Evolutionary conservation across 306 rosid genomes (phyloP).

Genomic region (Vigna unguiculata): DNA sequence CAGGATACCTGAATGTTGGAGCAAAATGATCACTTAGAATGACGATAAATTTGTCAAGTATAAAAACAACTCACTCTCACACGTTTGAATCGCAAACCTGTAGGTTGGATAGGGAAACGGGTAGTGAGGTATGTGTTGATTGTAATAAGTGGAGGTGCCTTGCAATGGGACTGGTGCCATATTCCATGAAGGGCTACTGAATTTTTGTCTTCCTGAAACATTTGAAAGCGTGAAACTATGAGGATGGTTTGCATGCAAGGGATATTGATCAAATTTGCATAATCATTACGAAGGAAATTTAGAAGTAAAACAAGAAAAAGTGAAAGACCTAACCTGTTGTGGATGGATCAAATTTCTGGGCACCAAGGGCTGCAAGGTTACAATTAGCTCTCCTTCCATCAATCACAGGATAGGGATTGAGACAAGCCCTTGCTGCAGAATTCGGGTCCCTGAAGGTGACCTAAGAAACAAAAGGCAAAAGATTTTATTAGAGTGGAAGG

Average conservation of each 20-base stretch:
- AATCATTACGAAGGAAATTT: background rate
- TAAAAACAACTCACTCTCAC: background rate
- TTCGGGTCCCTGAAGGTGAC: slow-evolving; percentile 78
- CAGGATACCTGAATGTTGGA: slow-evolving; percentile 61
- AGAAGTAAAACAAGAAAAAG: slow-evolving; percentile 7
- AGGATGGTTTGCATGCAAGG: slow-evolving; percentile 36
- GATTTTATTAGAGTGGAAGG: slow-evolving; percentile 8
- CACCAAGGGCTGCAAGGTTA: slow-evolving; percentile 61
- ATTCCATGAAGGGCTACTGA: slow-evolving; percentile 54
- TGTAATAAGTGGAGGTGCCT: slow-evolving; percentile 50
- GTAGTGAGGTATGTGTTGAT: slow-evolving; percentile 60
- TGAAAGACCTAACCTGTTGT: slow-evolving; percentile 45
- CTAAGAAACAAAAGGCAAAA: slow-evolving; percentile 43
- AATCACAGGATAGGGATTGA: slow-evolving; percentile 68
- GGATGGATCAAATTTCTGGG: slow-evolving; percentile 54
- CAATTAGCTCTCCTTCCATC: slow-evolving; percentile 83
- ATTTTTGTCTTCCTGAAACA: slow-evolving; percentile 50
- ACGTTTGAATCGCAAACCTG: slow-evolving; percentile 51
- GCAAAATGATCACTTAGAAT: slow-evolving; percentile 35
- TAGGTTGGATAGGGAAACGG: slow-evolving; percentile 48
- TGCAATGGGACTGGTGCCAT: slow-evolving; percentile 48
- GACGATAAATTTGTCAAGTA: slow-evolving; percentile 20
- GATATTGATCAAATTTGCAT: slow-evolving; percentile 8
- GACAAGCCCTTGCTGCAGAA: slow-evolving; percentile 73
- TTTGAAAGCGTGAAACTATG: slow-evolving; percentile 27